Conservation (phyloP, 768 basidiomycete genomes). For the Xerocomellus dryophilus region DNA sequence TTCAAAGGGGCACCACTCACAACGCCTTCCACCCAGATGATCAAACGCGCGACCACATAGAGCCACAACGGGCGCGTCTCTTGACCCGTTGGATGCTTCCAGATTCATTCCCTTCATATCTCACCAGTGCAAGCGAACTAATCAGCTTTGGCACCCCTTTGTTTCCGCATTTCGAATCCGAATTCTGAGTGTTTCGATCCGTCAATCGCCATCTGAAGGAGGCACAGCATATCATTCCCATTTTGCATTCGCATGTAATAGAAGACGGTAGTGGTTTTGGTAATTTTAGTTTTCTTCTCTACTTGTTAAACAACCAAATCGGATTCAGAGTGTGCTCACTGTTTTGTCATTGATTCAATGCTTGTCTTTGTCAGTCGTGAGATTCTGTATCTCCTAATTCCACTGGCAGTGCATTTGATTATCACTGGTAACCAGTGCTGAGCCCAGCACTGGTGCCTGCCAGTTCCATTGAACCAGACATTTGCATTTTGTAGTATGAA, state of each 20-base stretch:
- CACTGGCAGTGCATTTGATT: too few species aligned
- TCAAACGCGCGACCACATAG: constrained; percentile 77
- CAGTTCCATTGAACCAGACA: too few species aligned
- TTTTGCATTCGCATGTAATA: constrained; percentile 57
- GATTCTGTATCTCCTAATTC: too few species aligned
- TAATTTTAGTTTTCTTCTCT: constrained; percentile 20
- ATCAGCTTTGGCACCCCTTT: constrained; percentile 21
- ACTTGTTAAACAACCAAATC: constrained; percentile 8
- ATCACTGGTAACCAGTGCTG: too few species aligned
- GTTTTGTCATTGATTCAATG: too few species aligned
- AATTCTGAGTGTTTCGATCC: constrained; percentile 20
- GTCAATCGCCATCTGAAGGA: constrained; percentile 67
- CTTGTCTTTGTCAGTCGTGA: too few species aligned
- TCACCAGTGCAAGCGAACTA: constrained; percentile 51
- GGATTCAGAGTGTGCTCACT: constrained; percentile 5
- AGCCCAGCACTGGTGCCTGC: too few species aligned
- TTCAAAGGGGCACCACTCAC: background rate
- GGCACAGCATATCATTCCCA: constrained; percentile 50
- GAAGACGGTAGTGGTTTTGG: constrained; percentile 40
- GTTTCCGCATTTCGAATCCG: constrained; percentile 12
- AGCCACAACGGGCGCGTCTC: constrained; percentile 20
- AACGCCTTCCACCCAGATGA: constrained; percentile 48
- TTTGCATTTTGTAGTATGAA: too few species aligned
- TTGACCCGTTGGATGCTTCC: constrained; percentile 26
- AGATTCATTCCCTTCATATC: constrained; percentile 33